phyloP scores from a whole-genome alignment of 225 moss, liverwort and hornwort genomes.

The Sphagnum contortum region DNA sequence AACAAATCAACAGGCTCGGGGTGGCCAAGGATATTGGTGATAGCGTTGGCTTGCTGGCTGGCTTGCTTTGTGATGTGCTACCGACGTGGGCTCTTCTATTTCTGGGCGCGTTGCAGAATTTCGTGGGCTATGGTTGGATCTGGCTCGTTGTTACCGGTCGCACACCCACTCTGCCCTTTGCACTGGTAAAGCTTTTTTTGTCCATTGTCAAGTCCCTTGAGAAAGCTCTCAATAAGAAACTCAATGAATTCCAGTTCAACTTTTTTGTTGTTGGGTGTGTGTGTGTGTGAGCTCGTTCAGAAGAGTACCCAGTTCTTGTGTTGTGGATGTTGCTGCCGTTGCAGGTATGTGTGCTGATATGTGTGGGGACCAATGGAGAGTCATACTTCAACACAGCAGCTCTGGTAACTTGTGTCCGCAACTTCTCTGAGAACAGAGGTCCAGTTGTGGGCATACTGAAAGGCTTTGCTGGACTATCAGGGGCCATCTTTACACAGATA shows the following conservation, averaged over 20 bases:
- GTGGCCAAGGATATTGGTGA: slow-evolving; percentile 81
- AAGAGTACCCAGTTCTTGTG: no score
- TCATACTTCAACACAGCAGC: slow-evolving; percentile 48
- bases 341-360: slow-evolving; percentile 56
- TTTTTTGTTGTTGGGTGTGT: no score
- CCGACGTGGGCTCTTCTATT: slow-evolving; percentile 60
- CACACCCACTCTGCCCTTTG: slow-evolving; percentile 35
- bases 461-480: slow-evolving; percentile 77
- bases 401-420: slow-evolving; percentile 63
- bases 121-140: slow-evolving; percentile 40
- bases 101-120: slow-evolving; percentile 35
- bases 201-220: no score
- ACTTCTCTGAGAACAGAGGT: slow-evolving; percentile 55
- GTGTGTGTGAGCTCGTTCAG: no score
- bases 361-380: slow-evolving; percentile 30
- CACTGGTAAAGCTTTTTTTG: neutral
- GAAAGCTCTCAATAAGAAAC: no score
- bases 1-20: slow-evolving; percentile 48
- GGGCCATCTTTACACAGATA: slow-evolving; percentile 67
- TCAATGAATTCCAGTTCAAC: no score
- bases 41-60: slow-evolving; percentile 60
- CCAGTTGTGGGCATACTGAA: slow-evolving; percentile 67
- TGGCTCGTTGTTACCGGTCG: slow-evolving; percentile 60
- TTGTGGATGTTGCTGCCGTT: slow-evolving; percentile 5
- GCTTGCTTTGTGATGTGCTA: slow-evolving; percentile 49